phyloP scores from a whole-genome alignment of 305 asterid species.

The Striga hermonthica region DNA sequence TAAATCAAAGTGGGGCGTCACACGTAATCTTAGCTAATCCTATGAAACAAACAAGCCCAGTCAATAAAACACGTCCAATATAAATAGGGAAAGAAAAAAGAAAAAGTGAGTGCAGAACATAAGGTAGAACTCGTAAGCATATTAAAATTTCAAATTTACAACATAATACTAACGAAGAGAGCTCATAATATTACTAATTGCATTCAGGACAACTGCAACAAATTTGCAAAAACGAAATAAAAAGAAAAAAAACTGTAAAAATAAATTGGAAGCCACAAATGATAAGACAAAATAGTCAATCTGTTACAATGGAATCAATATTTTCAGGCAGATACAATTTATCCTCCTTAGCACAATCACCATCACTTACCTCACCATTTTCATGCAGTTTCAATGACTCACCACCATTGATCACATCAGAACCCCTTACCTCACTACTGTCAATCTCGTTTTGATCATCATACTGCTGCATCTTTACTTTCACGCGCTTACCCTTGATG shows the following conservation, averaged over 20 bases:
- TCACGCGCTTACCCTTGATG: slow-evolving; percentile 72
- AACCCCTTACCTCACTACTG: slow-evolving; percentile 22
- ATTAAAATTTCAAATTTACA: no score
- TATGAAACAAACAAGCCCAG: no score
- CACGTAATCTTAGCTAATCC: no score
- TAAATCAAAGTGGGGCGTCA: no score
- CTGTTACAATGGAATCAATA: slow-evolving; percentile 14
- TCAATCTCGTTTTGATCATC: slow-evolving; percentile 15
- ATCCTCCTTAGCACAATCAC: slow-evolving; percentile 24
- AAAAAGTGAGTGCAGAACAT: no score
- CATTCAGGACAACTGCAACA: no score
- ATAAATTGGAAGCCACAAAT: not conserved
- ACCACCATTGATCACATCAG: slow-evolving; percentile 32
- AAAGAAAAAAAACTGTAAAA: not conserved
- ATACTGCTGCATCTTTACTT: slow-evolving; percentile 49
- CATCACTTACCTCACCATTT: slow-evolving; percentile 32
- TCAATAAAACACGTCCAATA: no score
- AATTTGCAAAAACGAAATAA: not conserved
- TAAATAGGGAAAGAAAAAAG: no score
- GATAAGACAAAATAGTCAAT: slow-evolving; percentile 14
- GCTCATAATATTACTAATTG: no score
- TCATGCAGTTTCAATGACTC: slow-evolving; percentile 32
- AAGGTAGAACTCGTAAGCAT: no score
- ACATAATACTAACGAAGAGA: no score
- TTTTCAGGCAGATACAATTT: slow-evolving; percentile 32